phyloP scores from a whole-genome alignment of 2,329 filamentous ascomycete genomes.

The Pezicula radicicola region DNA sequence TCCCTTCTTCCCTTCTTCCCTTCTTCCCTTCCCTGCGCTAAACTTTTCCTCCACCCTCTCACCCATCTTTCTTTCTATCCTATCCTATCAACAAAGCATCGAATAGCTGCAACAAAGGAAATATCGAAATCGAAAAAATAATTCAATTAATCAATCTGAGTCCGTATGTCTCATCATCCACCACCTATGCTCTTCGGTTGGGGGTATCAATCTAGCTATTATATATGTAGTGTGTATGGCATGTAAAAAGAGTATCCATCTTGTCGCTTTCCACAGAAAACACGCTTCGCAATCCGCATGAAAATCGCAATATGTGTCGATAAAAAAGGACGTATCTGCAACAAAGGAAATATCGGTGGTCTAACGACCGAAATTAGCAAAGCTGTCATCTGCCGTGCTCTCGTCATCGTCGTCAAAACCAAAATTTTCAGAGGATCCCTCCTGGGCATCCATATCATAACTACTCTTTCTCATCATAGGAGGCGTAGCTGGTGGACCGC shows the following conservation, averaged over 20 bases:
- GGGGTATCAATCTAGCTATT: slow-evolving; percentile 3
- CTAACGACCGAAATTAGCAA: slow-evolving; percentile 6
- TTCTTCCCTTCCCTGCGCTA: too few relatives aligned
- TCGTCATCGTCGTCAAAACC: slow-evolving; percentile 33
- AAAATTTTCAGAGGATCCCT: slow-evolving; percentile 52
- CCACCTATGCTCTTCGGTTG: too few relatives aligned
- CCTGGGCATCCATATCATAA: slow-evolving; percentile 60
- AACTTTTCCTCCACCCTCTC: too few relatives aligned
- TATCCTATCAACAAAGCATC: too few relatives aligned
- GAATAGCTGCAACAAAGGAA: too few relatives aligned
- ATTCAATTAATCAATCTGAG: too few relatives aligned
- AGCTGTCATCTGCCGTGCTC: slow-evolving; percentile 15
- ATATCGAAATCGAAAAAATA: too few relatives aligned
- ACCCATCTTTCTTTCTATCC: too few relatives aligned
- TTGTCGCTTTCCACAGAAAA: not conserved
- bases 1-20: too few relatives aligned
- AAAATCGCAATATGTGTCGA: not conserved
- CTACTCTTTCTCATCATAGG: slow-evolving; percentile 57
- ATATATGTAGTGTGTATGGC: not conserved
- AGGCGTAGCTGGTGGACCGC: slow-evolving; percentile 48
- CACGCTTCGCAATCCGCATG: not conserved
- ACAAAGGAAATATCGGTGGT: not conserved
- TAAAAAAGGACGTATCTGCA: not conserved
- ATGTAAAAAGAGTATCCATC: too few relatives aligned
- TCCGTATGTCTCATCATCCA: too few relatives aligned